Conservation (phyloP, 23 red algal species). For the Gracilaria gracilis region DNA sequence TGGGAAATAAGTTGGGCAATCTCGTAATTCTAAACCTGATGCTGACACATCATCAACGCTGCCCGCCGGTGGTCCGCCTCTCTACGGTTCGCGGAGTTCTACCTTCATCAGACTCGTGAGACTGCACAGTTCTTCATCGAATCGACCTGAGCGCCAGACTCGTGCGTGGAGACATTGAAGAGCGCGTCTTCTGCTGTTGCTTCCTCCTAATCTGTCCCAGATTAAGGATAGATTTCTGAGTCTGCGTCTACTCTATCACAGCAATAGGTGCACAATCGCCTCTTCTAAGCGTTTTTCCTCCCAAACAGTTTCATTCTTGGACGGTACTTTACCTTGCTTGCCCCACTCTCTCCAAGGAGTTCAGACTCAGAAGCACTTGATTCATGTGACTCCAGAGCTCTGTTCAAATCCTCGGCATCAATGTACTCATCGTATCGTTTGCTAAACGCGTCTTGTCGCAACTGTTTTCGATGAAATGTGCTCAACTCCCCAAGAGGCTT, state of each 20-base stretch:
- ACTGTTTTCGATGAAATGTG: constrained; percentile 10
- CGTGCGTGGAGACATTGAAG: not conserved
- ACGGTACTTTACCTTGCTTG: constrained; percentile 18
- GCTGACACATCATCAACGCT: too few relatives aligned
- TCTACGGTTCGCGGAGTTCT: too few relatives aligned
- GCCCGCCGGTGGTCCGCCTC: too few relatives aligned
- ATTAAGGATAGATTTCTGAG: constrained; percentile 76
- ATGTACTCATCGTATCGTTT: constrained; percentile 33
- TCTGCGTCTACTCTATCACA: constrained; percentile 84
- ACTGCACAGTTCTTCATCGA: too few relatives aligned
- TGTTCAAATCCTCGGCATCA: constrained; percentile 19
- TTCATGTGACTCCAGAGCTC: not conserved
- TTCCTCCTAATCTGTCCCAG: constrained; percentile 28
- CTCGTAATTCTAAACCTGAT: not conserved
- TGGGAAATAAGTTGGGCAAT: not conserved
- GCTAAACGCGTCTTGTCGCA: constrained; percentile 27
- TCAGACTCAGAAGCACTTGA: constrained; percentile 23
- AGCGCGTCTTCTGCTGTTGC: constrained; percentile 20
- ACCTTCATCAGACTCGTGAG: too few relatives aligned
- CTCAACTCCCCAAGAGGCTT: not conserved
- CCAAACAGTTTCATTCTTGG: constrained; percentile 48
- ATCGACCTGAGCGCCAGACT: too few relatives aligned
- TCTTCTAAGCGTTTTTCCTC: constrained; percentile 42
- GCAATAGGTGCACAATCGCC: constrained; percentile 95
- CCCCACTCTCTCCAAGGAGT: constrained; percentile 7